Conservation (phyloP, 148 eudicot species). For the Spergularia bocconei region DNA sequence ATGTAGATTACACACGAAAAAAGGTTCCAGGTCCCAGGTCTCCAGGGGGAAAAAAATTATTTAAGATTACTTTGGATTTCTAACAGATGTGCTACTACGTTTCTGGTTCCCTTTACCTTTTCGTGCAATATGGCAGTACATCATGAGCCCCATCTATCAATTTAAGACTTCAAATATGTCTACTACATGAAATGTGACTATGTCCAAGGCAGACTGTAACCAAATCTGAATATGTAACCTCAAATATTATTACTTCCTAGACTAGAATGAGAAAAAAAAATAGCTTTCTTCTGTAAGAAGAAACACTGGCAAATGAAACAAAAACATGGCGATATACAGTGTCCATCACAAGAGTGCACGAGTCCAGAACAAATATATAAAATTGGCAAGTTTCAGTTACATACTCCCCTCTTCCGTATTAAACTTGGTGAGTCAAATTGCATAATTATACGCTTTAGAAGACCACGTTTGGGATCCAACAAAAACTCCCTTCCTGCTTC, state of each 20-base stretch:
- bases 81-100: too few species aligned
- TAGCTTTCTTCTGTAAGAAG: not conserved
- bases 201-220: not conserved
- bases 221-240: not conserved
- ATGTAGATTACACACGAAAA: not conserved
- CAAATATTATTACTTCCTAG: not conserved
- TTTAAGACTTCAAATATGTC: not conserved
- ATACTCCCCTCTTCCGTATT: slow-evolving; percentile 86
- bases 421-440: slow-evolving; percentile 80
- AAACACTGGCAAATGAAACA: not conserved
- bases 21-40: not conserved
- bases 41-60: not conserved
- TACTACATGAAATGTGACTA: not conserved
- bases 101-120: not conserved
- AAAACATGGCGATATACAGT: slow-evolving; percentile 8
- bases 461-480: slow-evolving; percentile 84
- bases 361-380: slow-evolving; percentile 8
- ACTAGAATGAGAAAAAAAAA: not conserved
- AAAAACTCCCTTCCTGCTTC: slow-evolving; percentile 80
- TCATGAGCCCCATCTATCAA: too few species aligned
- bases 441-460: slow-evolving; percentile 79
- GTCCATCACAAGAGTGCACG: slow-evolving; percentile 3
- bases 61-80: not conserved
- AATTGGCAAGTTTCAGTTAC: slow-evolving; percentile 9
- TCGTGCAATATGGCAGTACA: not conserved